Evolutionary conservation across 2,329 filamentous ascomycete genomes (phyloP).

Genomic region (Colletotrichum tanaceti): DNA sequence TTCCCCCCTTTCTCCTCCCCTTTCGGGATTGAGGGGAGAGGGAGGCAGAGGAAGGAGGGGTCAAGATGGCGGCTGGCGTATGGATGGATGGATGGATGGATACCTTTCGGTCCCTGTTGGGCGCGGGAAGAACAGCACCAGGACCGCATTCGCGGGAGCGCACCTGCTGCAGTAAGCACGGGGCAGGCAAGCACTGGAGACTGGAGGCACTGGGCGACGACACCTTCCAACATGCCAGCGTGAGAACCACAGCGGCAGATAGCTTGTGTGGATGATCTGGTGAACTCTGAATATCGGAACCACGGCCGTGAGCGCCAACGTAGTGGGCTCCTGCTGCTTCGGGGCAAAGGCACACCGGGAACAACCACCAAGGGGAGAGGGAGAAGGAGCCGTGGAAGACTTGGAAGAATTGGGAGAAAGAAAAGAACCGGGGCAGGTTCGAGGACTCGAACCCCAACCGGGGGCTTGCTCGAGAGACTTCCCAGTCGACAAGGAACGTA

Average conservation of each 20-base stretch:
- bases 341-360: conserved; percentile 29
- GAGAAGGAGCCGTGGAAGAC: conserved; percentile 18
- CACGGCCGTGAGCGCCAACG: background rate
- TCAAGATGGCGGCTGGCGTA: conserved; percentile 3
- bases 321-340: conserved; percentile 26
- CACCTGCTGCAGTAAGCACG: conserved; percentile 21
- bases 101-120: background rate
- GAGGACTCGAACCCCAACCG: background rate
- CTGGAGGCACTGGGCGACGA: conserved; percentile 1
- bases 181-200: background rate
- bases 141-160: conserved; percentile 29
- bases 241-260: conserved; percentile 6
- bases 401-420: conserved; percentile 22
- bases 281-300: conserved; percentile 8
- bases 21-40: conserved; percentile 11
- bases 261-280: conserved; percentile 14
- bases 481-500: conserved; percentile 16
- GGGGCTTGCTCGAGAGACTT: conserved; percentile 3
- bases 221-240: conserved; percentile 16
- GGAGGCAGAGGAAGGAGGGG: background rate
- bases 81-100: conserved; percentile 10
- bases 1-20: too few relatives aligned
- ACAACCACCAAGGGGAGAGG: conserved; percentile 16
- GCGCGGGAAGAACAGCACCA: conserved; percentile 9
- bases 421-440: conserved; percentile 4